These are phyloP conservation scores for Acanthamoeba royreba DNA, from an alignment of 208 protist species.

Conservation along the genomic window DNA sequence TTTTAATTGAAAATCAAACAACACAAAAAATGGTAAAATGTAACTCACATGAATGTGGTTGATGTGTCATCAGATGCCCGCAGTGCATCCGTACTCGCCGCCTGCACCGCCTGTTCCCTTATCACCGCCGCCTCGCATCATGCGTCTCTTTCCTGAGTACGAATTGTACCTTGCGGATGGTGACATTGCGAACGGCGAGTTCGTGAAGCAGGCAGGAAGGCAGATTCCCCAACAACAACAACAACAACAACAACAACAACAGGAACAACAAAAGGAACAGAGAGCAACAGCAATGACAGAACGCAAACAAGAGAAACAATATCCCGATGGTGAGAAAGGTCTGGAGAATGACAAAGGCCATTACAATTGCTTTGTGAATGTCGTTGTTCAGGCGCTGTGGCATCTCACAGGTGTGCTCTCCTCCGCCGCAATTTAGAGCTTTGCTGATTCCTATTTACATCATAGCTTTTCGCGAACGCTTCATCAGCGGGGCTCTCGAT, in stretches of 20 bases:
- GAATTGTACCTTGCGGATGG: too few species aligned
- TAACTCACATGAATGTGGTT: too few species aligned
- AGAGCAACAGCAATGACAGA: too few species aligned
- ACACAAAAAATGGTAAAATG: too few species aligned
- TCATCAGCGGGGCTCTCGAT: not conserved
- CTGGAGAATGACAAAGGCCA: conserved; percentile 26
- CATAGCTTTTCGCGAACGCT: not conserved
- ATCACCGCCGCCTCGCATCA: not conserved
- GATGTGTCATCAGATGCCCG: too few species aligned
- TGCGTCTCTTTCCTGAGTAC: not conserved
- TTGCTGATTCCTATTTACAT: too few species aligned
- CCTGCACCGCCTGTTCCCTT: not conserved
- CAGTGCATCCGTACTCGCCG: too few species aligned
- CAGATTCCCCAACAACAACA: not conserved
- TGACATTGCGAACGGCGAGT: too few species aligned
- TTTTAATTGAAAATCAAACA: too few species aligned
- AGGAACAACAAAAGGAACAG: too few species aligned
- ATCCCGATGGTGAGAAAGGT: conserved; percentile 18
- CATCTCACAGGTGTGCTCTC: conserved; percentile 16
- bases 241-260: not conserved
- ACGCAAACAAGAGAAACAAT: not conserved
- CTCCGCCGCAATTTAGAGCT: too few species aligned
- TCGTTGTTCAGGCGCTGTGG: conserved; percentile 42
- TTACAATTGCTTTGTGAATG: conserved; percentile 55
- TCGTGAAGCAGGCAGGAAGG: too few species aligned